Base-by-base conservation (phyloP, 148 eudicot genomes). In the Amaranthus palmeri region DNA sequence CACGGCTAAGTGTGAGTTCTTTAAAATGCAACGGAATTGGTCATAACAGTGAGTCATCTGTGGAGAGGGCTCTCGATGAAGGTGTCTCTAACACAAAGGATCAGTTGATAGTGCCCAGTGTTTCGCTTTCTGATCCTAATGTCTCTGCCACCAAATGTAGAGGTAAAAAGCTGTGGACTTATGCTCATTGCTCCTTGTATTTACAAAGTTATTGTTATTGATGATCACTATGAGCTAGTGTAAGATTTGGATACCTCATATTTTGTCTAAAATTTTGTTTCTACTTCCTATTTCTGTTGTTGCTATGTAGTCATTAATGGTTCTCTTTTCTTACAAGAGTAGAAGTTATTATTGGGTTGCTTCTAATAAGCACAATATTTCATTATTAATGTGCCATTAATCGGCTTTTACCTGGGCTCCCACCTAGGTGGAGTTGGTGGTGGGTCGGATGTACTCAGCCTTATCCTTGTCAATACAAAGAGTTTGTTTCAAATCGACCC, bases 1-100 rank as follows among this genome's bases (percentile, higher is more conserved):
- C 85, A 58, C 83, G 87, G 79, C 80, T 87, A 36, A 83, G 82
- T 48, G 59, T 63, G 51, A 73, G 59, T 61, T 71, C 80, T 55
- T 60, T 74, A 10, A 75, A 83, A 74, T 66, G 48, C 55, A 82
- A 46, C 53, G 82, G 61, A 5, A 56, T 51, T 11, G 54, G 71
- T 80, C 81, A 65, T 67, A 80, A 54, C 77, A 11, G 65, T 54
- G 81, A 81, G 52, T 55, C 81, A 59, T 72, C 68, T 55, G 66
- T 15, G 55, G 74, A 46, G 56, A 71, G 61, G 67, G 76, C 73
- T 58, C 12, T 61, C 68, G 83, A 72, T n/a, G 69, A 77, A 78
- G 74, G 75, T 77, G 79, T 77, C 49, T 69, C 53, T 68, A 67
- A 63, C 49, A 63, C 14, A 50, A 74, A 75, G 68, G 62, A 67